A percentile compares a stretch with the other conserved stretches of the same genome.
These are phyloP conservation scores for Cutaneotrichosporon sp. DNA, from an alignment of 1,284 basidiomycete genomes.

Conservation along the genomic window DNA sequence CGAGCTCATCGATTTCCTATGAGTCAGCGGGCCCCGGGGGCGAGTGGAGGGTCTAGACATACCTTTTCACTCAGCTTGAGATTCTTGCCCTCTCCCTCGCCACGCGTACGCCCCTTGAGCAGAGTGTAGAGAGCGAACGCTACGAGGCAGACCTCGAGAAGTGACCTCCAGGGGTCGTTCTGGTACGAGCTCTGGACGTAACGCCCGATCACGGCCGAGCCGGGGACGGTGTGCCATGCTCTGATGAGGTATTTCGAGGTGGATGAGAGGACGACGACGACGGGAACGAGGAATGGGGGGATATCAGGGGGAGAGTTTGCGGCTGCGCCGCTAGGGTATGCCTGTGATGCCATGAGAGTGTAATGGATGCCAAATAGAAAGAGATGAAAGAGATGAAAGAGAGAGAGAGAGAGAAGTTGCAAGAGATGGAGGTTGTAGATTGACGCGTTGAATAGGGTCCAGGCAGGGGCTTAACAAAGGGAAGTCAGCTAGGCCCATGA, in stretches of 20 bases:
- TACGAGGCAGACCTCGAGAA: slow-evolving; percentile 86
- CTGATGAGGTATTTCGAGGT: slow-evolving; percentile 30
- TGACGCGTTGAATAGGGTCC: neutral
- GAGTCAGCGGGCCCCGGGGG: neutral
- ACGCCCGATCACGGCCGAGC: slow-evolving; percentile 82
- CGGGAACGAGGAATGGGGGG: slow-evolving; percentile 43
- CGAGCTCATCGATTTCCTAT: slow-evolving; percentile 96
- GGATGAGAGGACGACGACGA: slow-evolving; percentile 40
- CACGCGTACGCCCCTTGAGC: slow-evolving; percentile 81
- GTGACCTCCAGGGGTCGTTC: slow-evolving; percentile 87
- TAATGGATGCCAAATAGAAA: neutral
- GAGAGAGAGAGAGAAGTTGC: neutral
- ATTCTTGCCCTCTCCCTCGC: slow-evolving; percentile 66
- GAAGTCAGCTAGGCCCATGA: no score
- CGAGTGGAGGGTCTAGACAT: neutral
- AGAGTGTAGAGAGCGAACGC: slow-evolving; percentile 87
- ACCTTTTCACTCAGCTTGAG: slow-evolving; percentile 90
- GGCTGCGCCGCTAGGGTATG: slow-evolving; percentile 4
- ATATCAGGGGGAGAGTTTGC: slow-evolving; percentile 33
- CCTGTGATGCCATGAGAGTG: slow-evolving; percentile 5
- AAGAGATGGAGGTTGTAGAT: neutral
- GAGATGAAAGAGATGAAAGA: neutral
- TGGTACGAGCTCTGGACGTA: slow-evolving; percentile 78
- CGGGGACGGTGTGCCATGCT: slow-evolving; percentile 63
- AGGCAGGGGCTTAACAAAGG: neutral